A percentile compares a stretch with the other conserved stretches of the same genome.
Evolutionary conservation across 176 grass and related monocot genomes (phyloP).

Genomic region (Carex pumila): DNA sequence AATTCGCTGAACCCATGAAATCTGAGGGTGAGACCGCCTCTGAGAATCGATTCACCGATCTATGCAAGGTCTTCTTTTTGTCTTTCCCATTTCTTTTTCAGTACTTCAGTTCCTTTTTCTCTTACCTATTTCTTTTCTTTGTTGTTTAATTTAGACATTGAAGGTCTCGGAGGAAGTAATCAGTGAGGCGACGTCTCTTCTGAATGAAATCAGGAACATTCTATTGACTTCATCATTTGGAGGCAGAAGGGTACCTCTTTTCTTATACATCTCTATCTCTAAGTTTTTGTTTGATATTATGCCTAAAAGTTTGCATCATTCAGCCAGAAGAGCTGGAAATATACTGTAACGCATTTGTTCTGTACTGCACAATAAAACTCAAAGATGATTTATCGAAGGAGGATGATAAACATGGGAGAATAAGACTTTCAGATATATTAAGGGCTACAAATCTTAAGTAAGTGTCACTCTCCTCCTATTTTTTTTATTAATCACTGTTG

Average conservation of each 20-base stretch:
- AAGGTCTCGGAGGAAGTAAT: conserved; percentile 28
- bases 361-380: conserved; percentile 59
- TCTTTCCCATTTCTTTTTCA: not conserved
- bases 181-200: conserved; percentile 34
- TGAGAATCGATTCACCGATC: conserved; percentile 43
- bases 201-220: conserved; percentile 45
- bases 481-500: not conserved
- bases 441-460: conserved; percentile 59
- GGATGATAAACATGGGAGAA: conserved; percentile 24
- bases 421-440: conserved; percentile 53
- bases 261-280: not conserved
- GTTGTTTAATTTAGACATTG: not conserved
- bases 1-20: conserved; percentile 10
- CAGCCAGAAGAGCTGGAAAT: conserved; percentile 53
- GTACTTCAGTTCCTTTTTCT: not conserved
- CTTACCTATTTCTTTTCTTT: not conserved
- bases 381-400: conserved; percentile 30
- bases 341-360: conserved; percentile 59
- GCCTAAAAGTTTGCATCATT: conserved; percentile 26
- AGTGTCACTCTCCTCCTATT: conserved; percentile 3
- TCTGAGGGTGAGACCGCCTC: not conserved
- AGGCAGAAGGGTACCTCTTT: conserved; percentile 34
- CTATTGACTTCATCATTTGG: conserved; percentile 41
- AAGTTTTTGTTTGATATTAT: conserved; percentile 1
- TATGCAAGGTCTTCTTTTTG: conserved; percentile 59